These are phyloP conservation scores for Calocybe gangraenosa DNA, from an alignment of 768 basidiomycete genomes.

Conservation along the genomic window DNA sequence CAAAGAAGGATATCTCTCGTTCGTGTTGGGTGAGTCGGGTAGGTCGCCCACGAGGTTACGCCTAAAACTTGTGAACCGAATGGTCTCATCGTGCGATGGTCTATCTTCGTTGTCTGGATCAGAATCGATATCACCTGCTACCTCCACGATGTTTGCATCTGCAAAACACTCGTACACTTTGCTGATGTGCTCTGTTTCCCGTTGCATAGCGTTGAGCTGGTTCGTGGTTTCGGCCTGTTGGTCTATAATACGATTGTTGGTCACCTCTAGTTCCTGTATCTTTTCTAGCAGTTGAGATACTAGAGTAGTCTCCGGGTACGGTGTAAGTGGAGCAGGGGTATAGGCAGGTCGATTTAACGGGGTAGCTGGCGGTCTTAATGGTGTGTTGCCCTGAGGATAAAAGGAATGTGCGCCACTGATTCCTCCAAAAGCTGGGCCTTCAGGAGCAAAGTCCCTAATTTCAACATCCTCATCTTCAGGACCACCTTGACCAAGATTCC, in stretches of 20 bases:
- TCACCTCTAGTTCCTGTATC: conserved; percentile 72
- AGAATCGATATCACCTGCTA: conserved; percentile 36
- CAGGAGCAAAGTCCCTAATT: conserved; percentile 60
- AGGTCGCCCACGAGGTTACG: conserved; percentile 35
- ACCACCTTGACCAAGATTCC: conserved; percentile 30
- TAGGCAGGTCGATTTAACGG: conserved; percentile 12
- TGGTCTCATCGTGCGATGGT: conserved; percentile 31
- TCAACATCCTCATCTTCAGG: conserved; percentile 24
- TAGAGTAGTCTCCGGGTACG: conserved; percentile 45
- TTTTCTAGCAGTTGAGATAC: conserved; percentile 71
- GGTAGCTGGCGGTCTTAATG: conserved; percentile 13
- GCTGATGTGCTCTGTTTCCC: conserved; percentile 67
- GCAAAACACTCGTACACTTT: conserved; percentile 66
- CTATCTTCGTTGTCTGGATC: conserved; percentile 20
- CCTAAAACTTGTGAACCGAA: conserved; percentile 46
- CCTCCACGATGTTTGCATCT: conserved; percentile 47
- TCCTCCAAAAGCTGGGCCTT: conserved; percentile 37
- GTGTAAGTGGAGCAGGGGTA: conserved; percentile 10
- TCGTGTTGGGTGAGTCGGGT: conserved; percentile 12
- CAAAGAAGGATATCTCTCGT: conserved; percentile 11
- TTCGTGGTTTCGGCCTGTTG: conserved; percentile 60
- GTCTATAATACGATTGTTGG: conserved; percentile 61
- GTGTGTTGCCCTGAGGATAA: conserved; percentile 23
- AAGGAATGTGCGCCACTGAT: conserved; percentile 25
- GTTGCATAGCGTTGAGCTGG: conserved; percentile 65